phyloP scores from a whole-genome alignment of 805 yeast genomes.

The Wickerhamomyces tratensis region DNA sequence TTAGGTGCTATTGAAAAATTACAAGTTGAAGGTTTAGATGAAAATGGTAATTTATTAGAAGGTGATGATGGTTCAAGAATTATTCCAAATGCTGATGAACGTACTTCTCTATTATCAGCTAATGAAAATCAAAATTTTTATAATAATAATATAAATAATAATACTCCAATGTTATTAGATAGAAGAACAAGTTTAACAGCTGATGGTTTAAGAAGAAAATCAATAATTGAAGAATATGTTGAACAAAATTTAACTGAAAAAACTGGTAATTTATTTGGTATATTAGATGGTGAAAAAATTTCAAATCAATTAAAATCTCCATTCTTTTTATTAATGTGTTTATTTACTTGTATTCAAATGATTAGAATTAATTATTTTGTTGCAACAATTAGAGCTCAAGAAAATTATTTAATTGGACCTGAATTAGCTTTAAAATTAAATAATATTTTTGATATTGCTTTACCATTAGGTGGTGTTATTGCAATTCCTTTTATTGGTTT shows the following conservation, averaged over 20 bases:
- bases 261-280: conserved; percentile 61
- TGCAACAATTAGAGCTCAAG: conserved; percentile 82
- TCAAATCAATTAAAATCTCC: conserved; percentile 37
- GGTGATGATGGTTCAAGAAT: conserved; percentile 31
- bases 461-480: conserved; percentile 81
- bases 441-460: conserved; percentile 72
- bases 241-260: conserved; percentile 42
- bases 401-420: conserved; percentile 53
- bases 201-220: conserved; percentile 30
- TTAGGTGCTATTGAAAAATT: conserved; percentile 58
- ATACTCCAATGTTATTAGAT: conserved; percentile 3
- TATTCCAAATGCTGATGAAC: conserved; percentile 33
- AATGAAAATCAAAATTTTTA: neutral
- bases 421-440: conserved; percentile 48
- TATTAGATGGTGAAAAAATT: conserved; percentile 56
- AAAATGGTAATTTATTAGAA: conserved; percentile 42
- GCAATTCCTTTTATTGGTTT: conserved; percentile 85
- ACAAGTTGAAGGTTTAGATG: conserved; percentile 66
- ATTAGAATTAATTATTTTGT: conserved; percentile 86
- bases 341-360: conserved; percentile 83
- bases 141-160: conserved; percentile 1
- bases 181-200: conserved; percentile 12
- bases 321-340: conserved; percentile 73
- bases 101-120: conserved; percentile 19
- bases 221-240: conserved; percentile 58